These are phyloP conservation scores for Plasmodium reichenowi DNA, from an alignment of 169 alveolate species.

Conservation along the genomic window DNA sequence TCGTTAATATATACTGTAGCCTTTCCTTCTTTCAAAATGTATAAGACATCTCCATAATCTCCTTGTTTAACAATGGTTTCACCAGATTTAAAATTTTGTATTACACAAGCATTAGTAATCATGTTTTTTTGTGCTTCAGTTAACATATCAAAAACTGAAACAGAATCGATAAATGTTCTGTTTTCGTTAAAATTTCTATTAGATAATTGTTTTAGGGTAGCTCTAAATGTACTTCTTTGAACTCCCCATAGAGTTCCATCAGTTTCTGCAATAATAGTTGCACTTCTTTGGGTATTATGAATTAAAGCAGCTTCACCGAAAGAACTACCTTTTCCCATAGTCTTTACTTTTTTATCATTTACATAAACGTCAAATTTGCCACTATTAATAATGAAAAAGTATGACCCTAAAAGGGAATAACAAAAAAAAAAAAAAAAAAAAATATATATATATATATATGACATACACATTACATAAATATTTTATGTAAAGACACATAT, in stretches of 20 bases:
- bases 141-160: slow-evolving; percentile 90
- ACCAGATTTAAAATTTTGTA: slow-evolving; percentile 86
- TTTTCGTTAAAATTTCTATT: slow-evolving; percentile 92
- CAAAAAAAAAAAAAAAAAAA: not conserved
- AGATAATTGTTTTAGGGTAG: slow-evolving; percentile 90
- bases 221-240: slow-evolving; percentile 93
- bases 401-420: slow-evolving; percentile 81
- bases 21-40: slow-evolving; percentile 91
- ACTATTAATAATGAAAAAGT: slow-evolving; percentile 89
- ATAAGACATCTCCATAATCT: slow-evolving; percentile 93
- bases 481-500: too few species aligned
- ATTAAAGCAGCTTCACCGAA: slow-evolving; percentile 99
- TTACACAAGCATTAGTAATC: slow-evolving; percentile 92
- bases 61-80: slow-evolving; percentile 93
- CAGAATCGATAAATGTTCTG: slow-evolving; percentile 90
- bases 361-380: slow-evolving; percentile 92
- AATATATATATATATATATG: too few species aligned
- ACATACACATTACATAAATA: too few species aligned
- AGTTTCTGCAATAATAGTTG: slow-evolving; percentile 93
- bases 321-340: slow-evolving; percentile 93
- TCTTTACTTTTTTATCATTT: slow-evolving; percentile 90
- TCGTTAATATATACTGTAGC: slow-evolving; percentile 90
- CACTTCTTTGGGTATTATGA: slow-evolving; percentile 98
- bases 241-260: slow-evolving; percentile 95
- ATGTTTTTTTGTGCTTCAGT: slow-evolving; percentile 92